A percentile compares a stretch with the other conserved stretches of the same genome.
Evolutionary conservation across 2,329 filamentous ascomycete species (phyloP).

Genomic region (Fusarium sp.): DNA sequence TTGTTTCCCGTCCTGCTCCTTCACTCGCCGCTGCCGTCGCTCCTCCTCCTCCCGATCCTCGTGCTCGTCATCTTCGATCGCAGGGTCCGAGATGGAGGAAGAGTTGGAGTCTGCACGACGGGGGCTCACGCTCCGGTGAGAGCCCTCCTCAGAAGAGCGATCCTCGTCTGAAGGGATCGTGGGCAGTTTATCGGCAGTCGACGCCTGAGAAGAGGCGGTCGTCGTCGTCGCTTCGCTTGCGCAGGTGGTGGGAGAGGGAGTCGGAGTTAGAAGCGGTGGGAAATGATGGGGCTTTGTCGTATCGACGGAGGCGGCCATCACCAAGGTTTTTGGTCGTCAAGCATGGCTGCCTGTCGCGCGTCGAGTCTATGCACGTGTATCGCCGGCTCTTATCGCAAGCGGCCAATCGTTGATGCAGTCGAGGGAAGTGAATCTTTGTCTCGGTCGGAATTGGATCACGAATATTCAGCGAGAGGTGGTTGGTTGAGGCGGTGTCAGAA

Average conservation of each 20-base stretch:
- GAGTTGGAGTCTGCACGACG: slow-evolving; percentile 43
- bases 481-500: slow-evolving; percentile 30
- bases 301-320: slow-evolving; percentile 45
- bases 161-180: slow-evolving; percentile 49
- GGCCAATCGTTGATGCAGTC: slow-evolving; percentile 9
- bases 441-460: slow-evolving; percentile 1
- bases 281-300: slow-evolving; percentile 34
- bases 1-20: slow-evolving; percentile 1
- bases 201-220: background rate
- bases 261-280: slow-evolving; percentile 34
- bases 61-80: slow-evolving; percentile 39
- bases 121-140: slow-evolving; percentile 37
- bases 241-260: slow-evolving; percentile 26
- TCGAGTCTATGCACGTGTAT: background rate
- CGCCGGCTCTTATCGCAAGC: background rate
- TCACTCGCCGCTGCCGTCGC: slow-evolving; percentile 2
- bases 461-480: slow-evolving; percentile 13
- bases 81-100: slow-evolving; percentile 48
- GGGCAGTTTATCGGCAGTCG: slow-evolving; percentile 22
- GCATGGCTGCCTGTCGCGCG: slow-evolving; percentile 22
- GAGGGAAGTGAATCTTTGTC: background rate
- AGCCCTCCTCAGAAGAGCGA: slow-evolving; percentile 47
- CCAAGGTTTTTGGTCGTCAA: slow-evolving; percentile 38
- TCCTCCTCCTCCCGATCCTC: background rate
- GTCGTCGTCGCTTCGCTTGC: slow-evolving; percentile 10